A percentile compares a stretch with the other conserved stretches of the same genome.
Conservation (phyloP, 441 rosid genomes). For the Adansonia grandidieri region DNA sequence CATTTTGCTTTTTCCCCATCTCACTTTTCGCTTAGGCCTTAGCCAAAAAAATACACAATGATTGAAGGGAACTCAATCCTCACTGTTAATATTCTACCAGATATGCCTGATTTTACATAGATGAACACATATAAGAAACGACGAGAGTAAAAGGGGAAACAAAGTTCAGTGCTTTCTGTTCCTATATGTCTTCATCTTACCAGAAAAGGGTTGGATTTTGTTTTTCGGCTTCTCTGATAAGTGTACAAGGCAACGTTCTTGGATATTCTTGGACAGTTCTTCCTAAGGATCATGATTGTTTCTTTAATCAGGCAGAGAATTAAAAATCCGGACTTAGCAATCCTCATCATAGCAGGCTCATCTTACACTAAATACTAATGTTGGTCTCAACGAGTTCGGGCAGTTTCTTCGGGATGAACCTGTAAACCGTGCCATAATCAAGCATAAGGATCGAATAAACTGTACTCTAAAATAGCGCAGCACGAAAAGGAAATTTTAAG, state of each 20-base stretch:
- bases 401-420: conserved; percentile 32
- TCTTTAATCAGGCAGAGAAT: background rate
- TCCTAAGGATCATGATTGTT: background rate
- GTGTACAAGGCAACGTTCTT: background rate
- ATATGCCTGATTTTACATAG: background rate
- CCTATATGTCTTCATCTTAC: conserved; percentile 1
- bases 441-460: background rate
- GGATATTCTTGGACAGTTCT: background rate
- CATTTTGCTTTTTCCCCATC: background rate
- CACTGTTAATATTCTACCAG: background rate
- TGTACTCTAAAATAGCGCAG: background rate
- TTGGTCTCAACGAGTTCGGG: conserved; percentile 1
- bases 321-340: background rate
- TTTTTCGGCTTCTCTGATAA: background rate
- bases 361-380: background rate
- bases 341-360: background rate
- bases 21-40: background rate
- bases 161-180: background rate
- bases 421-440: conserved; percentile 10
- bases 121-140: too few species aligned
- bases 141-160: too few species aligned
- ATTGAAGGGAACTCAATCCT: background rate
- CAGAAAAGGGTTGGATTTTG: background rate
- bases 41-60: background rate
- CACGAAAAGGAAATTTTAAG: background rate